Base-by-base conservation (phyloP, 768 basidiomycete genomes). In the Nidularia pulvinata region DNA sequence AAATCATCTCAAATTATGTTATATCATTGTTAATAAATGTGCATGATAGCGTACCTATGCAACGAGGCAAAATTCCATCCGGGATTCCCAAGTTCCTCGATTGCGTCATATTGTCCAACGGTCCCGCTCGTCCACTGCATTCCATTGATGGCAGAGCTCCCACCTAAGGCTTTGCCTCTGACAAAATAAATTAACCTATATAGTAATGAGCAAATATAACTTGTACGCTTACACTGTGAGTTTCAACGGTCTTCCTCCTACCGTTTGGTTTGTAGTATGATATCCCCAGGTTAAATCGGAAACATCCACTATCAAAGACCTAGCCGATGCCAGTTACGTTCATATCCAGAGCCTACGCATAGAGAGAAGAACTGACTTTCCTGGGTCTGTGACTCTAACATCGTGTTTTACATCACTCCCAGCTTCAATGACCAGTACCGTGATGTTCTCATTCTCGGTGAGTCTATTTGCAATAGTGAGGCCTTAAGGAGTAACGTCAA, bases 91-190 rank as follows among this genome's bases (percentile, higher is more conserved):
- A 60, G 59, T 22, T 53, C 16, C 47, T 60, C 57, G 34, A 60
- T 33, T 30, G 57, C 55, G 44, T 60, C 43, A 9, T 60, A 60
- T 22, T 60, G 59, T 32, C 56, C 52, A 11, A 58, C 54, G 5
- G 57, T 60, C n/a, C 57, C 59, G 25, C 59, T 57, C 5, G 59
- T 60, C 59, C 59, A 60, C 34, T 55, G 53, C 59, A 60, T 58
- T 13, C 57, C 57, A 34, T 60, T 60, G 16, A 60, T 58, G 33
- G 57, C 54, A n/a, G 59, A 60, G n/a, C 59, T 60, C 19, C 59
- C 59, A 7, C 59, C 59, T 0, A 60, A 47, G 6, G 56, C 59
- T 36, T 60, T 60, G 5, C 59, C 59, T 47, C 59, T 60, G 16
- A 22, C 33, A 13, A 62, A 59, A 7, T 51, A 34, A 19, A 62